Evolutionary conservation across 2,329 filamentous ascomycete species (phyloP), one percentile per base, ranked within the genome.

Genomic region (Colletotrichum plurivorum): DNA sequence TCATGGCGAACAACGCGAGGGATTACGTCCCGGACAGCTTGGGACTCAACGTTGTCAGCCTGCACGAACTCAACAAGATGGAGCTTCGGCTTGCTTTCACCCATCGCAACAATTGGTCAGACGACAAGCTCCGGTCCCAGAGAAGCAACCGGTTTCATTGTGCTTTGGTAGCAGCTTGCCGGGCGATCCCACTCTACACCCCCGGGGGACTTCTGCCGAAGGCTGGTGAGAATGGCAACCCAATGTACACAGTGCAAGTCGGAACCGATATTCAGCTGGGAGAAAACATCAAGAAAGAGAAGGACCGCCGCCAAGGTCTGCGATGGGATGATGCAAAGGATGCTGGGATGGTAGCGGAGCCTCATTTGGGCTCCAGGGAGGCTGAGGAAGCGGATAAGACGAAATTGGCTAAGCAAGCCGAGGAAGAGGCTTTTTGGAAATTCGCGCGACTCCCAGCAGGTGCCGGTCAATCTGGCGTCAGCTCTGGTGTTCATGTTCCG

Each of bases 71-170:
- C 9, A 74, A 75, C 66, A 76, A 75, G 63, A 73, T 78, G 55
- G 75, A 78, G 66, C 71, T 78, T 9, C 67, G 70, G 7, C 59
- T 75, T 27, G 86, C 92, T 71, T 92, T 93, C 81, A 92, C 92
- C 77, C 93, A 93, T 83, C 92, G 92, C 72, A 91, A 88, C 51
- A 93, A 92, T 76, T 93, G 90, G 90, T 90, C 93, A 73, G 92
- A 93, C 74, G 91, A 93, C 76, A 83, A 90, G 63, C 85, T 93
- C 25, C 90, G 91, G 80, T 83, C 93, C 2, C 89, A 91, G 71
- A 87, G 91, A 36, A 87, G 90, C 71, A 93, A 93, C 82, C 93
- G 92, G 78, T 93, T 93, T 80, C 92, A 93, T 75, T 93, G 90
- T 76, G 89, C 90, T 54, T 79, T 93, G 68, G 92, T 93, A 84